A percentile compares a stretch with the other conserved stretches of the same genome.
Evolutionary conservation across 2,329 filamentous ascomycete species (phyloP).

Genomic region (Exophiala sp.): DNA sequence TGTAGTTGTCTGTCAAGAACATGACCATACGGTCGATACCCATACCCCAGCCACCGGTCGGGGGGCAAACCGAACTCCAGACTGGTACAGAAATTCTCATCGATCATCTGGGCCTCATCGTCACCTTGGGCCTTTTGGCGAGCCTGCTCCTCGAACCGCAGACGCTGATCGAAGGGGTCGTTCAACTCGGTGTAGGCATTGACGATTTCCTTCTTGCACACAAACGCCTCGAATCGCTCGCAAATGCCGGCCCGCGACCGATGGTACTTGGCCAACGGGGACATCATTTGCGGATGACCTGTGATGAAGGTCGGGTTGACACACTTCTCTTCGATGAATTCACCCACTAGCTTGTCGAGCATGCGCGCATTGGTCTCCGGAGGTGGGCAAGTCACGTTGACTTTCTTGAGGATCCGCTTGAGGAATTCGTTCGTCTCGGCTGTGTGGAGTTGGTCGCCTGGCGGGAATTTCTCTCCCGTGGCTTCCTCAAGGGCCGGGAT

Average conservation of each 20-base stretch:
- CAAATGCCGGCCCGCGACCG: constrained; percentile 74
- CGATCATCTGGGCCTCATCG: constrained; percentile 90
- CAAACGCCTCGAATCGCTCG: constrained; percentile 96
- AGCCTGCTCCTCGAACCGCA: constrained; percentile 91
- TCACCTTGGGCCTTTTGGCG: constrained; percentile 94
- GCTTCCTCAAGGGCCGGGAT: constrained; percentile 86
- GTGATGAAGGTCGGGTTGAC: constrained; percentile 89
- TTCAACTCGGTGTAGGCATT: constrained; percentile 98
- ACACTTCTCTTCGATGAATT: constrained; percentile 91
- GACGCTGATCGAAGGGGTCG: constrained; percentile 88
- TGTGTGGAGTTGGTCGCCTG: constrained; percentile 82
- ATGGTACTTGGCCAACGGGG: constrained; percentile 92
- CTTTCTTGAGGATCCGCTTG: constrained; percentile 75
- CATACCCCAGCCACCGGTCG: constrained; percentile 93
- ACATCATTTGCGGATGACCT: constrained; percentile 84
- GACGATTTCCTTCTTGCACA: constrained; percentile 93
- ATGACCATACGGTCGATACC: constrained; percentile 90
- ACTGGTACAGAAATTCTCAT: constrained; percentile 88
- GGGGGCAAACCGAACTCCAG: constrained; percentile 89
- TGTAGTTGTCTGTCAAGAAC: constrained; percentile 94
- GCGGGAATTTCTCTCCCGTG: constrained; percentile 87
- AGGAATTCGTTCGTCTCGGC: constrained; percentile 85
- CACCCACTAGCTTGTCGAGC: constrained; percentile 89
- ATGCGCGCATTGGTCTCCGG: constrained; percentile 92
- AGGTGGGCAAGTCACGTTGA: constrained; percentile 79